These are phyloP conservation scores for Coniochaeta sp. DNA, from an alignment of 2,329 filamentous ascomycete genomes.

Conservation along the genomic window DNA sequence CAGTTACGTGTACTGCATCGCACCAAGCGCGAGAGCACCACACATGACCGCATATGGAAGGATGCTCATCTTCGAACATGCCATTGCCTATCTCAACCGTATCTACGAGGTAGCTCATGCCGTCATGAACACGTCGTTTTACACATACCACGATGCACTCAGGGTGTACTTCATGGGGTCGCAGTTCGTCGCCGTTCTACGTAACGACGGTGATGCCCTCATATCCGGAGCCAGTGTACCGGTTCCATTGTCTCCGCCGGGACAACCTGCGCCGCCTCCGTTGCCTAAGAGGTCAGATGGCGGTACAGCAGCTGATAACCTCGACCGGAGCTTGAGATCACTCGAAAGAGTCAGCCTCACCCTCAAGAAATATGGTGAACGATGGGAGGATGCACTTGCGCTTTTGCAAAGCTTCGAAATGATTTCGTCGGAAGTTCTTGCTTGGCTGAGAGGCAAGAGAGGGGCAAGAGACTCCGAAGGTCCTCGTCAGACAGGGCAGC, in stretches of 20 bases:
- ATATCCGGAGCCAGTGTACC: constrained; percentile 41
- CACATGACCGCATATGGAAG: constrained; percentile 69
- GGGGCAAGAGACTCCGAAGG: constrained; percentile 21
- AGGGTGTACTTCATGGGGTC: constrained; percentile 70
- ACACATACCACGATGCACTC: constrained; percentile 83
- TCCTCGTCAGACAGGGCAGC: background rate
- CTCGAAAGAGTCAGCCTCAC: constrained; percentile 46
- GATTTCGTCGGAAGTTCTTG: constrained; percentile 35
- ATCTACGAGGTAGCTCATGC: constrained; percentile 61
- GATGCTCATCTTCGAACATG: constrained; percentile 77
- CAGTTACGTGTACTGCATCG: constrained; percentile 83
- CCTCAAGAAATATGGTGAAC: constrained; percentile 47
- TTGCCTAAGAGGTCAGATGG: constrained; percentile 33
- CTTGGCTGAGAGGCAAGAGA: constrained; percentile 31
- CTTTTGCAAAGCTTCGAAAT: constrained; percentile 46
- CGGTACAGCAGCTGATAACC: constrained; percentile 35
- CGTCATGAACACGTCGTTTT: constrained; percentile 53
- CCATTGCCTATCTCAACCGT: constrained; percentile 70
- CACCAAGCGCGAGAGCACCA: constrained; percentile 68
- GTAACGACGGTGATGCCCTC: constrained; percentile 48
- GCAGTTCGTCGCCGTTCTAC: constrained; percentile 55
- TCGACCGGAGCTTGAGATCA: constrained; percentile 48
- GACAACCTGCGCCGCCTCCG: constrained; percentile 42
- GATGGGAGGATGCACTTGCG: constrained; percentile 50
- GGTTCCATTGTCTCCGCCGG: constrained; percentile 32